phyloP scores from a whole-genome alignment of 2,329 filamentous ascomycete genomes.

The Trichoderma atroviride region DNA sequence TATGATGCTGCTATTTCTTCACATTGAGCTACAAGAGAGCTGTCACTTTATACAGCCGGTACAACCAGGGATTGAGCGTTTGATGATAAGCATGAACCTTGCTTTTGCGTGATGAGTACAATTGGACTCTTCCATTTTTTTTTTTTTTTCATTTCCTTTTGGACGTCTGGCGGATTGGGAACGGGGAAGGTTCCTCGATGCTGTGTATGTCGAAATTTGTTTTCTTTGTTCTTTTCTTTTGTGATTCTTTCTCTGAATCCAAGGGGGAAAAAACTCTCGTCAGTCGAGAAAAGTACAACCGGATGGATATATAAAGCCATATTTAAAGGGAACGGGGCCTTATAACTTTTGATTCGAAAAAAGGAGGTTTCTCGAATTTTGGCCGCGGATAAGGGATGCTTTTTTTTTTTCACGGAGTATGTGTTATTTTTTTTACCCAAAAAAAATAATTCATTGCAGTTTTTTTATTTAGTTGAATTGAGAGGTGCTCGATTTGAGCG shows the following conservation, averaged over 20 bases:
- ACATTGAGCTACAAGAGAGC: slow-evolving; percentile 8
- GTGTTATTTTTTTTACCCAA: not conserved
- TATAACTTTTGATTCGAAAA: not conserved
- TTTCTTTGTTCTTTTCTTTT: not conserved
- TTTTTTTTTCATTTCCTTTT: slow-evolving; percentile 4
- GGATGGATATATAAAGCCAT: slow-evolving; percentile 6
- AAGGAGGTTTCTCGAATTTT: slow-evolving; percentile 12
- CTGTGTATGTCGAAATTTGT: not conserved
- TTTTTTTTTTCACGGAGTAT: not conserved
- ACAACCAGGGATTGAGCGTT: slow-evolving; percentile 27
- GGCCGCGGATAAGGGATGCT: slow-evolving; percentile 2
- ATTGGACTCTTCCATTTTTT: not conserved
- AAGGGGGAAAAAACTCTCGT: not conserved
- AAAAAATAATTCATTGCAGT: not conserved
- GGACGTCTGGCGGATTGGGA: not conserved
- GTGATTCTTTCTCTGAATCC: slow-evolving; percentile 7
- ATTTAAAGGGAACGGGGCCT: not conserved
- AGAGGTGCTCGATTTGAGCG: slow-evolving; percentile 7
- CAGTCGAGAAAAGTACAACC: not conserved
- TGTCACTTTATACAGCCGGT: not conserved
- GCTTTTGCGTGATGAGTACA: slow-evolving; percentile 37
- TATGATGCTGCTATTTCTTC: slow-evolving; percentile 1
- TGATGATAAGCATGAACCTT: slow-evolving; percentile 41
- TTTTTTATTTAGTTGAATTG: slow-evolving; percentile 1
- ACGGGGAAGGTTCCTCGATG: slow-evolving; percentile 3